Base-by-base conservation (phyloP, 75 land plant genomes). In the Adiantum capillusveneris region DNA sequence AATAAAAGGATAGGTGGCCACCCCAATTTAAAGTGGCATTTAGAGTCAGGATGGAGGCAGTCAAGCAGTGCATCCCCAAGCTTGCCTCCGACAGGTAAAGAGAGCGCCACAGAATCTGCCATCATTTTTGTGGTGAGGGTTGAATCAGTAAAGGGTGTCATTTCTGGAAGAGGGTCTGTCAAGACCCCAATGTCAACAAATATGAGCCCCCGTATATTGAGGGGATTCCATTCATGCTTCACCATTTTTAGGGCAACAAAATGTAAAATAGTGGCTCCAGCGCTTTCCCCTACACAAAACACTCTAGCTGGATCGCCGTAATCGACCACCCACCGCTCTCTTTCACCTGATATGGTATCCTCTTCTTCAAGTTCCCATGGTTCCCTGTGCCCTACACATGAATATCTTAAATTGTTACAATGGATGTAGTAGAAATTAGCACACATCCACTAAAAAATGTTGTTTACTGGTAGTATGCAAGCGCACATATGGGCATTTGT, bases 191-290 rank as follows among this genome's bases (percentile, higher is more conserved):
- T 1, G 69, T 62, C 36, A 44, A 67, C 44, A 2, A 43, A 57
- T 5, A 67, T 67, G 6, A 58, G 39, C 1, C 69, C 69, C 9
- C 13, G 26, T 7, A 67, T 0, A 5, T 2, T 14, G 25, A 67
- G 28, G 36, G 66, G 66, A 27, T 21, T 21, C 3, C 50, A 31
- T 13, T 64, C 46, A 0, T 19, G 12, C 0, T 26, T 29, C 16
- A 31, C 31, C 18, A 17, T 46, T 27, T 25, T 22, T 7, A 30
- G 34, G 0, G 31, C 50, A 19, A 68, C 57, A 53, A 63, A 66
- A 18, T 68, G 71, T 1, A 50, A 53, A 25, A 68, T 68, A 21
- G 44, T 68, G 44, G 53, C 71, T 12, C 71, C 71, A 3, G 71
- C 65, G 31, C 71, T 68, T 19, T 68, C 67, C 0, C 71, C 71